These are phyloP conservation scores for Hyaloraphidium curvatum DNA, from an alignment of 192 early-diverging fungal genomes.

Conservation along the genomic window DNA sequence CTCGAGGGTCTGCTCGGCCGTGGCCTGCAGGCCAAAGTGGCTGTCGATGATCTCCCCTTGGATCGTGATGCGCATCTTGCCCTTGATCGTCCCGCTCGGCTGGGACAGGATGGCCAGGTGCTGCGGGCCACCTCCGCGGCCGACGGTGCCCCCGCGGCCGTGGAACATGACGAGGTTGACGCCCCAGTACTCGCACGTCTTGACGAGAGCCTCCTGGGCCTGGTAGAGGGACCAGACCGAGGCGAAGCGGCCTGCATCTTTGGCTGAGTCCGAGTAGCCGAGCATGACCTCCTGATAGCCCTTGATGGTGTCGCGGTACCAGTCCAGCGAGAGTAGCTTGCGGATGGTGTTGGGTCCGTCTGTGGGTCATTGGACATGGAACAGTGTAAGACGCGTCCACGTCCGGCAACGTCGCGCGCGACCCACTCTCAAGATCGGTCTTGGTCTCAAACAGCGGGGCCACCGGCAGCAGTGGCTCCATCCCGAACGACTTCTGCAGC, in stretches of 20 bases:
- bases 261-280: slow-evolving; percentile 18
- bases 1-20: slow-evolving; percentile 17
- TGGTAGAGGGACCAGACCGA: slow-evolving; percentile 13
- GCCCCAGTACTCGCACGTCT: slow-evolving; percentile 10
- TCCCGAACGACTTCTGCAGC: slow-evolving; percentile 12
- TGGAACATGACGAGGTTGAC: slow-evolving; percentile 13
- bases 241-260: slow-evolving; percentile 14
- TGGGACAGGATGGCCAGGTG: slow-evolving; percentile 20
- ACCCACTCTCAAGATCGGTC: slow-evolving; percentile 11
- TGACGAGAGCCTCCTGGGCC: slow-evolving; percentile 10
- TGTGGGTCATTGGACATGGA: not conserved
- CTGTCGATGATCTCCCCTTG: slow-evolving; percentile 20
- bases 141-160: slow-evolving; percentile 17
- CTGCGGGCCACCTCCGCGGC: slow-evolving; percentile 18
- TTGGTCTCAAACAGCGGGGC: slow-evolving; percentile 18
- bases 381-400: not conserved
- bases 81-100: slow-evolving; percentile 14
- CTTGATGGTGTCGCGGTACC: slow-evolving; percentile 9
- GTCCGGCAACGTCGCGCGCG: not conserved
- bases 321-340: slow-evolving; percentile 10
- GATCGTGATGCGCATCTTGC: slow-evolving; percentile 11
- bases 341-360: slow-evolving; percentile 15
- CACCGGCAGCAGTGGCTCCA: slow-evolving; percentile 10
- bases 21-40: slow-evolving; percentile 14
- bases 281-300: slow-evolving; percentile 17